Evolutionary conservation across 345 rosid genomes (phyloP).

Genomic region (Ricinus communis): DNA sequence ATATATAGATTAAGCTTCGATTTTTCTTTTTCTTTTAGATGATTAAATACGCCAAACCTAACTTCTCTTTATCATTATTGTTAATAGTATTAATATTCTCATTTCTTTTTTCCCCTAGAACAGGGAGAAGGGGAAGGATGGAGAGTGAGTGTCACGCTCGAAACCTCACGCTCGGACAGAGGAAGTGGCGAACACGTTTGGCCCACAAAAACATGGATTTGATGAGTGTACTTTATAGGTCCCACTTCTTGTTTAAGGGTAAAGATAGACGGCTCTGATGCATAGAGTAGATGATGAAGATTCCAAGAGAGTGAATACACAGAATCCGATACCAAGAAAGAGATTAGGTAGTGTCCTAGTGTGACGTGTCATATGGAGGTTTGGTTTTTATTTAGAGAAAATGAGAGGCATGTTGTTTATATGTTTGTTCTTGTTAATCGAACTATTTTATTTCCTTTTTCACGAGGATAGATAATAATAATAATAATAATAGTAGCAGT

Average conservation of each 20-base stretch:
- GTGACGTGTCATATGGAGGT: too few relatives aligned
- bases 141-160: constrained; percentile 27
- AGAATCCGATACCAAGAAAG: constrained; percentile 4
- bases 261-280: constrained; percentile 25
- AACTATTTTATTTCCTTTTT: too few relatives aligned
- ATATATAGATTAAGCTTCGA: not conserved
- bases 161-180: constrained; percentile 7
- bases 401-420: too few relatives aligned
- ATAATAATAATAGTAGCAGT: too few relatives aligned
- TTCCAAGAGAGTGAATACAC: constrained; percentile 7
- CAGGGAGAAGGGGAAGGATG: constrained; percentile 8
- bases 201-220: constrained; percentile 34
- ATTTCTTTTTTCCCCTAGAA: constrained; percentile 2
- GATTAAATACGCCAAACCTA: constrained; percentile 20
- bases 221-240: constrained; percentile 19
- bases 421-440: too few relatives aligned
- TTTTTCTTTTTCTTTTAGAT: not conserved
- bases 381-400: too few relatives aligned
- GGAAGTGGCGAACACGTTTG: constrained; percentile 34
- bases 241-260: not conserved
- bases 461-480: too few relatives aligned
- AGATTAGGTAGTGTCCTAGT: not conserved
- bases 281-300: not conserved
- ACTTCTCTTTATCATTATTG: constrained; percentile 10
- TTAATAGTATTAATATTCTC: too few relatives aligned